These are phyloP conservation scores for Mortierella sp. DNA, from an alignment of 371 early-diverging fungal species.

Conservation along the genomic window DNA sequence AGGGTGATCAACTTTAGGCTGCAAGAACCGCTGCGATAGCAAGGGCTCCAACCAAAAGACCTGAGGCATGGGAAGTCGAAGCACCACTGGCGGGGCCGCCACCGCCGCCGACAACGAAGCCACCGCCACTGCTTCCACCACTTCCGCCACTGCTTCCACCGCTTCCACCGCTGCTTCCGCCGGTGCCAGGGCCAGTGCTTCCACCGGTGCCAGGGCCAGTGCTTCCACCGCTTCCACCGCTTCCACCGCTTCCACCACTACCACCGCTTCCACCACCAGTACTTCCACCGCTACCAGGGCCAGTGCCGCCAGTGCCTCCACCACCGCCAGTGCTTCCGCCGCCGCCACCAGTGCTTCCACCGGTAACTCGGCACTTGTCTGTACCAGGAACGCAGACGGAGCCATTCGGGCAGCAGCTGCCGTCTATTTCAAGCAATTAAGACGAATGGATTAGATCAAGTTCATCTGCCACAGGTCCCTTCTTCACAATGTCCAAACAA, in stretches of 20 bases:
- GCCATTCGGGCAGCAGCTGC: conserved; percentile 5
- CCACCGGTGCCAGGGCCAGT: neutral
- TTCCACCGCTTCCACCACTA: neutral
- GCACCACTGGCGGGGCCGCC: neutral
- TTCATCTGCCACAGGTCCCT: too few species aligned
- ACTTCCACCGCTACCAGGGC: too few species aligned
- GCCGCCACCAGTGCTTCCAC: conserved; percentile 8
- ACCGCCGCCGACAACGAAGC: neutral
- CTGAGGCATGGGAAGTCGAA: too few species aligned
- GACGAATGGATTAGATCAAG: too few species aligned
- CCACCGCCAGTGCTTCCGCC: too few species aligned
- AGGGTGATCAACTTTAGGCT: too few species aligned
- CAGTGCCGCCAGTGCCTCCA: too few species aligned
- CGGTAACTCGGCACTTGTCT: neutral
- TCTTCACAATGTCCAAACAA: neutral
- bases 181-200: neutral
- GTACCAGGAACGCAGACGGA: neutral
- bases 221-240: too few species aligned
- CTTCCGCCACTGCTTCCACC: too few species aligned
- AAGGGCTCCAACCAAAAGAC: too few species aligned
- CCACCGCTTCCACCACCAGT: conserved; percentile 5
- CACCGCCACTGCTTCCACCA: too few species aligned
- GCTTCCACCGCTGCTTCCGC: conserved; percentile 7
- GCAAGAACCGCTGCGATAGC: too few species aligned
- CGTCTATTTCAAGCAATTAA: conserved; percentile 2